phyloP scores from a whole-genome alignment of 129 eudicot genomes.

The Erigeron canadensis region DNA sequence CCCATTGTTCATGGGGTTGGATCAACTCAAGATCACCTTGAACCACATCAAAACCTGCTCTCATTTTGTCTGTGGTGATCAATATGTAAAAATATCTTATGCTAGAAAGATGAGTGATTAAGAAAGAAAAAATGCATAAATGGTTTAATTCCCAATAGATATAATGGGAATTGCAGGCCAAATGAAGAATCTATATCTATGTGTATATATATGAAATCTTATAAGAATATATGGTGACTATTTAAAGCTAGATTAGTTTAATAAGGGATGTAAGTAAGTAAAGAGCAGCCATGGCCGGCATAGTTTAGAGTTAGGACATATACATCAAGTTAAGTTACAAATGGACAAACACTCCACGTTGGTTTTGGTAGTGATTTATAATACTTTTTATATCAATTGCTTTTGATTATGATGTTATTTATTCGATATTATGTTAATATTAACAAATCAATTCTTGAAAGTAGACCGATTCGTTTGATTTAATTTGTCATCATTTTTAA shows the following conservation, averaged over 20 bases:
- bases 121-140: constrained; percentile 14
- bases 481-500: constrained; percentile 26
- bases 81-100: background rate
- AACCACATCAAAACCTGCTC: constrained; percentile 45
- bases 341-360: constrained; percentile 54
- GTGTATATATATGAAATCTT: constrained; percentile 4
- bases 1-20: constrained; percentile 68
- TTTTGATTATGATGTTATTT: constrained; percentile 20
- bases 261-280: constrained; percentile 16
- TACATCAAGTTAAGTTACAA: constrained; percentile 39
- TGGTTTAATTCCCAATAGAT: constrained; percentile 26
- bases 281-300: constrained; percentile 69
- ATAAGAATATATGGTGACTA: constrained; percentile 37
- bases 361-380: constrained; percentile 49
- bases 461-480: constrained; percentile 30
- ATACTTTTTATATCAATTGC: background rate
- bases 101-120: background rate
- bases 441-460: constrained; percentile 27
- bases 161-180: constrained; percentile 50
- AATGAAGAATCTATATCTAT: constrained; percentile 29
- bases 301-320: constrained; percentile 53
- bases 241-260: constrained; percentile 11
- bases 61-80: constrained; percentile 26
- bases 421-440: constrained; percentile 21
- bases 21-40: constrained; percentile 50